A percentile compares a stretch with the other conserved stretches of the same genome.
These are phyloP conservation scores for Fusarium subtropicale DNA, from an alignment of 2,329 filamentous ascomycete species.

Conservation along the genomic window DNA sequence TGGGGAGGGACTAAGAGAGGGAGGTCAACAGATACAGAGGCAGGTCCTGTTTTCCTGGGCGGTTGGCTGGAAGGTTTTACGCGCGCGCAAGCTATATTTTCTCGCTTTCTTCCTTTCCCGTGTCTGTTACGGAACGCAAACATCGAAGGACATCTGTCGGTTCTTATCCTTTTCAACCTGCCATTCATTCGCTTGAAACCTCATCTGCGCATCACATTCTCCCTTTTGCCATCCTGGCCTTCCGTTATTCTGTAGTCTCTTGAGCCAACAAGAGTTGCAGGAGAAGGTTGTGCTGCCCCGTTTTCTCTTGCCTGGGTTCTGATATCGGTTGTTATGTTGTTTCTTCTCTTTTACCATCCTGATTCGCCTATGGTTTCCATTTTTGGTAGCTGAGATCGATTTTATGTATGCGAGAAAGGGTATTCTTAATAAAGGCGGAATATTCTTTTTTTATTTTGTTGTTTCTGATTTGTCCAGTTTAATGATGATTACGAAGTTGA, in stretches of 20 bases:
- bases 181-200: slow-evolving; percentile 13
- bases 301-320: slow-evolving; percentile 36
- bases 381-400: slow-evolving; percentile 31
- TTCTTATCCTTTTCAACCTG: slow-evolving; percentile 20
- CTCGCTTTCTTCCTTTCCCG: slow-evolving; percentile 22
- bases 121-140: slow-evolving; percentile 13
- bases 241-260: slow-evolving; percentile 4
- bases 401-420: slow-evolving; percentile 41
- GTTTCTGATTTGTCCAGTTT: background rate
- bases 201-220: slow-evolving; percentile 6
- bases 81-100: slow-evolving; percentile 42
- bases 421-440: slow-evolving; percentile 49
- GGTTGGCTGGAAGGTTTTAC: slow-evolving; percentile 32
- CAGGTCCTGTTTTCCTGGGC: slow-evolving; percentile 32
- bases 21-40: slow-evolving; percentile 27
- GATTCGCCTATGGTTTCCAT: slow-evolving; percentile 30
- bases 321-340: slow-evolving; percentile 31
- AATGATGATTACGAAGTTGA: background rate
- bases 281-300: slow-evolving; percentile 3
- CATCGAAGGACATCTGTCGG: slow-evolving; percentile 16
- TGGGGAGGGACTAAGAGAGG: slow-evolving; percentile 27
- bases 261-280: slow-evolving; percentile 2
- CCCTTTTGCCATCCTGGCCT: slow-evolving; percentile 16
- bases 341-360: slow-evolving; percentile 40
- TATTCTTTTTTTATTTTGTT: slow-evolving; percentile 40